Evolutionary conservation across 1,139 yeast species (phyloP).

Genomic region (Yamadazyma siamensis): DNA sequence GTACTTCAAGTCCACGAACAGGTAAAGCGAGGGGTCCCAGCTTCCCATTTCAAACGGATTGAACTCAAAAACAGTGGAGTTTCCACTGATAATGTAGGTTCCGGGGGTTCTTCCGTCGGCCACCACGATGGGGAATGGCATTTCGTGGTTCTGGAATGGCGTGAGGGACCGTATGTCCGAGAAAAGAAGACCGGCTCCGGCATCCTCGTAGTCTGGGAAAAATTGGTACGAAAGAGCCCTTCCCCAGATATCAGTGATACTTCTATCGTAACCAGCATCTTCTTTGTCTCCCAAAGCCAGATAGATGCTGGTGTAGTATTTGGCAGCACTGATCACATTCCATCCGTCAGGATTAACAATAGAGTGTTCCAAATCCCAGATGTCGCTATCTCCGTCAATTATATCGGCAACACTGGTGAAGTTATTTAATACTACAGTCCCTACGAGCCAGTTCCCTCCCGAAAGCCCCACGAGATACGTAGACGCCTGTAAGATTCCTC

Average conservation of each 20-base stretch:
- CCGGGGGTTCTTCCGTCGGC: slow-evolving; percentile 79
- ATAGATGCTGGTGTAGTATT: slow-evolving; percentile 52
- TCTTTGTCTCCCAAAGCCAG: slow-evolving; percentile 58
- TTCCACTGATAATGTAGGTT: slow-evolving; percentile 49
- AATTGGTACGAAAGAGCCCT: slow-evolving; percentile 77
- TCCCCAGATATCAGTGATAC: slow-evolving; percentile 95
- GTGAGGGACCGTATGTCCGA: slow-evolving; percentile 53
- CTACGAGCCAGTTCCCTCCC: slow-evolving; percentile 87
- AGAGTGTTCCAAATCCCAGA: slow-evolving; percentile 70
- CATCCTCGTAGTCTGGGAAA: slow-evolving; percentile 52
- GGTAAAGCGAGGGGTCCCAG: slow-evolving; percentile 75
- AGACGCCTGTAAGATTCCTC: slow-evolving; percentile 72
- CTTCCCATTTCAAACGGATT: slow-evolving; percentile 85
- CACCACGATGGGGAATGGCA: slow-evolving; percentile 84
- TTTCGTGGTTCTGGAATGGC: slow-evolving; percentile 53
- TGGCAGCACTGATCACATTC: slow-evolving; percentile 54
- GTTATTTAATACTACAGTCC: slow-evolving; percentile 75
- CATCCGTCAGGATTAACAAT: slow-evolving; percentile 69
- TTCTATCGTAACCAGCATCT: slow-evolving; percentile 73
- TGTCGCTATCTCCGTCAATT: slow-evolving; percentile 40
- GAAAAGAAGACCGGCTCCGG: slow-evolving; percentile 66
- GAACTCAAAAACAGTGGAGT: slow-evolving; percentile 75
- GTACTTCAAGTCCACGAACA: slow-evolving; percentile 67
- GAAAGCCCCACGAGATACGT: slow-evolving; percentile 78
- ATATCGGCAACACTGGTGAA: slow-evolving; percentile 71